Base-by-base conservation (phyloP, 1,284 basidiomycete genomes). In the Fomes fomentarius region DNA sequence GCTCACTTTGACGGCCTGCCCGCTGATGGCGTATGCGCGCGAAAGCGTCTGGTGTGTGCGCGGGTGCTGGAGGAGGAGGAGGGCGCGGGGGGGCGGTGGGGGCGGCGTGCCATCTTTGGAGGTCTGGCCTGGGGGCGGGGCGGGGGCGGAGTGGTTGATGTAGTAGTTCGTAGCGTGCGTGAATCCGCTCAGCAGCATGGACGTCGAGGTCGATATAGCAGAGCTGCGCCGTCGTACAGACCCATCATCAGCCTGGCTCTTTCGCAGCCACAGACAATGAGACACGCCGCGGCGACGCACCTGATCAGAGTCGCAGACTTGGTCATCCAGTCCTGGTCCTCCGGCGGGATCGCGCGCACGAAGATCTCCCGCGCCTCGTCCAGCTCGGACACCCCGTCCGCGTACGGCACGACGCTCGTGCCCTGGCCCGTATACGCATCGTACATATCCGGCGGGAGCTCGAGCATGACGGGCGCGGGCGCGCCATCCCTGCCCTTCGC, bases 291-390 rank as follows among this genome's bases (percentile, higher is more conserved):
- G n/a, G 19, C 4, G 25, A 68, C 78, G 38, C 67, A 87, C 89
- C 88, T 90, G 60, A 88, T 75, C 24, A 85, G 70, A 21, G 83
- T 79, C 1, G 90, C 90, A 3, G 85, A 81, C 57, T 80, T 83
- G 46, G 90, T 82, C 56, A 93, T 78, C 83, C 84, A 88, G 66
- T 91, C 86, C 62, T 84, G 83, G 49, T 91, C 81, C 50, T 89
- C 83, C 0, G 82, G 80, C 22, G 89, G 83, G 7, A 88, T 75
- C 14, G 79, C 76, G 31, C 78, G 74, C 19, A 82, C 83, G 63
- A 85, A 84, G 10, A 82, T 74, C 63, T 84, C 74, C 57, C 79
- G 65, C 43, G 76, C 80, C 57, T 71, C 72, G 56, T 74, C 69
- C 50, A 80, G 76, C 3, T 69, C 74, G 38, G 60, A 60, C 12